Percentiles rank a stretch among this genome's conserved stretches.
These are phyloP conservation scores for Leonotis leonurus DNA, from an alignment of 257 asterid species.

Conservation along the genomic window DNA sequence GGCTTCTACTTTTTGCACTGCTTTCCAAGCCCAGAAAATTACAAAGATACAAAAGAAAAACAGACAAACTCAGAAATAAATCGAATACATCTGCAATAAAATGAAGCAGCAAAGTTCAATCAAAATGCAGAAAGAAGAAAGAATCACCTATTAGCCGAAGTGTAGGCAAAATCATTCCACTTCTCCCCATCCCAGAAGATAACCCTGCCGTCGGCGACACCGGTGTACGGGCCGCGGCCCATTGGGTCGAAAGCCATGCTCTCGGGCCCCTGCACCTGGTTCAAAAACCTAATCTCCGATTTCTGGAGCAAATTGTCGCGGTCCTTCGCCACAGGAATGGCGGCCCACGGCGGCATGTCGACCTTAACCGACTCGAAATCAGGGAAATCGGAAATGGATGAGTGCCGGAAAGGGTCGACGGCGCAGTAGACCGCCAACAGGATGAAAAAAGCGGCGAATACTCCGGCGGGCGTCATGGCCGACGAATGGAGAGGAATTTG, in stretches of 20 bases:
- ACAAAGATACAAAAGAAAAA: no score
- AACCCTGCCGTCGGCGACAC: constrained; percentile 88
- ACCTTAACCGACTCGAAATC: constrained; percentile 52
- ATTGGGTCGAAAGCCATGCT: constrained; percentile 77
- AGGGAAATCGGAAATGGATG: constrained; percentile 58
- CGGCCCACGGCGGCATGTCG: constrained; percentile 70
- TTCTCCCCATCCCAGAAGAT: constrained; percentile 76
- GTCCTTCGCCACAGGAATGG: constrained; percentile 56
- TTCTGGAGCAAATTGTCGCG: constrained; percentile 55
- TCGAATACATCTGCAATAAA: not conserved
- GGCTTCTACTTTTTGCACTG: no score
- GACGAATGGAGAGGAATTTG: not conserved
- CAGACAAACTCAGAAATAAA: not conserved
- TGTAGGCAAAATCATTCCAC: constrained; percentile 79
- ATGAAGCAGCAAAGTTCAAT: not conserved
- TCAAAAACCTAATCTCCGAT: constrained; percentile 72
- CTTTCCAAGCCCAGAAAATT: not conserved
- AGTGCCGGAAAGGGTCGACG: constrained; percentile 71
- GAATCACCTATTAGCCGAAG: constrained; percentile 78
- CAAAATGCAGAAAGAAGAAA: not conserved
- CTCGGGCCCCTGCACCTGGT: constrained; percentile 83
- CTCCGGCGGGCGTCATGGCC: constrained; percentile 34
- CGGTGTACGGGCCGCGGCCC: constrained; percentile 92
- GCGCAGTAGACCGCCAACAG: constrained; percentile 76
- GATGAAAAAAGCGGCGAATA: constrained; percentile 42